These are phyloP conservation scores for Aschersonia sp. DNA, from an alignment of 2,329 filamentous ascomycete species.

Conservation along the genomic window DNA sequence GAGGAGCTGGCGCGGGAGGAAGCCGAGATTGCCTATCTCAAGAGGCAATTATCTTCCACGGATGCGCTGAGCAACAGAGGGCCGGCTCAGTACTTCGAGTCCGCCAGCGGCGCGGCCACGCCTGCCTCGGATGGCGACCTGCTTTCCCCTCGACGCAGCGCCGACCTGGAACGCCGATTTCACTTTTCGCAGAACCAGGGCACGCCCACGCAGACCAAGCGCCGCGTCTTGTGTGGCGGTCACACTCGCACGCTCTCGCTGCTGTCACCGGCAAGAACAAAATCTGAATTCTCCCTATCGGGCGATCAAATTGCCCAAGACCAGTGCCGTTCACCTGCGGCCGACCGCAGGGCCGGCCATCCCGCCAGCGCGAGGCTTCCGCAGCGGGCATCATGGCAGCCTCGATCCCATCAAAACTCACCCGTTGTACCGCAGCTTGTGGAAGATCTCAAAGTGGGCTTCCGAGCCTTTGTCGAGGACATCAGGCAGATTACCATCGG, in stretches of 20 bases:
- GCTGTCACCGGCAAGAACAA: constrained; percentile 51
- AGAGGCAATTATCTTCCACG: constrained; percentile 67
- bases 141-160: constrained; percentile 23
- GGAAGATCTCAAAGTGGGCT: constrained; percentile 73
- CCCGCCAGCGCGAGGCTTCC: constrained; percentile 24
- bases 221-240: constrained; percentile 54
- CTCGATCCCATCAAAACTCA: constrained; percentile 29
- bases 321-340: constrained; percentile 9
- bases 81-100: constrained; percentile 11
- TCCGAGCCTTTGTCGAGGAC: constrained; percentile 93
- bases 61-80: constrained; percentile 65
- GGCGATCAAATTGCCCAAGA: constrained; percentile 18
- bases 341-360: constrained; percentile 18
- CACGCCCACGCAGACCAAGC: constrained; percentile 26
- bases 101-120: constrained; percentile 1
- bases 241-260: constrained; percentile 59
- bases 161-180: constrained; percentile 61
- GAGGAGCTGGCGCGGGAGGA: constrained; percentile 84
- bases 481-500: constrained; percentile 90
- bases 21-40: constrained; percentile 57
- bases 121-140: constrained; percentile 11
- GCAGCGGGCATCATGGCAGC: constrained; percentile 47
- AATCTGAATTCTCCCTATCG: constrained; percentile 25
- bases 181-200: constrained; percentile 41
- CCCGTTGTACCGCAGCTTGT: constrained; percentile 60